Evolutionary conservation across 2,329 filamentous ascomycete genomes (phyloP).

Genomic region (Trichoderma cornu-damae): DNA sequence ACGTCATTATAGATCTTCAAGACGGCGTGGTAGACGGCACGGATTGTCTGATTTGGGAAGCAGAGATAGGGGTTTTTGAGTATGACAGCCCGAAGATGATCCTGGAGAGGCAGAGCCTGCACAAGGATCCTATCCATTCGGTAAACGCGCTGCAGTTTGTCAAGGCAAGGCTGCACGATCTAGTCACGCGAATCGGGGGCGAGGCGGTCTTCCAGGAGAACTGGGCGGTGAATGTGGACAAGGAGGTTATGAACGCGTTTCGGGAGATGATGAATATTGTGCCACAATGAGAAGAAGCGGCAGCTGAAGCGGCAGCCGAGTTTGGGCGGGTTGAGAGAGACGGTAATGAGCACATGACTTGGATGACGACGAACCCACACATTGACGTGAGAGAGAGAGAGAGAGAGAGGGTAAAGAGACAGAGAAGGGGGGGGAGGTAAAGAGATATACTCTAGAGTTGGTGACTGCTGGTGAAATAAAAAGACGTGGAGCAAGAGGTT

Average conservation of each 20-base stretch:
- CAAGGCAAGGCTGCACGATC: conserved; percentile 52
- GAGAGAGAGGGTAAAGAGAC: no score
- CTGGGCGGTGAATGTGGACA: conserved; percentile 70
- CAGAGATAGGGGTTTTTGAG: conserved; percentile 39
- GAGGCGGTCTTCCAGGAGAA: conserved; percentile 60
- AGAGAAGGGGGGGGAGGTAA: no score
- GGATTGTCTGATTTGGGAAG: conserved; percentile 48
- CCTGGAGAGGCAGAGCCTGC: conserved; percentile 48
- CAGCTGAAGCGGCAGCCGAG: background rate
- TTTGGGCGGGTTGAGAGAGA: background rate
- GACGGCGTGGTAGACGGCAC: conserved; percentile 50
- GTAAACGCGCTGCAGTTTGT: conserved; percentile 62
- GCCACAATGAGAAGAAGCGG: conserved; percentile 12
- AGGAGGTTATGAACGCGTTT: conserved; percentile 64
- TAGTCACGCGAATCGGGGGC: conserved; percentile 58
- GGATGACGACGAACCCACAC: conserved; percentile 2
- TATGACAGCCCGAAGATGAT: conserved; percentile 54
- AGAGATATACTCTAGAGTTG: background rate
- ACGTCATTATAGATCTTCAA: conserved; percentile 60
- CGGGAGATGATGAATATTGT: conserved; percentile 28
- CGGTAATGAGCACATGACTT: conserved; percentile 12
- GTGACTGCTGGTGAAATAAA: background rate
- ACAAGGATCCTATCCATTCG: conserved; percentile 62
- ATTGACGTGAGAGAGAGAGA: background rate
- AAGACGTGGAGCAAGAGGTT: background rate